Base-by-base conservation (phyloP, 2,329 filamentous ascomycete species). In the Colletotrichum falcatum region DNA sequence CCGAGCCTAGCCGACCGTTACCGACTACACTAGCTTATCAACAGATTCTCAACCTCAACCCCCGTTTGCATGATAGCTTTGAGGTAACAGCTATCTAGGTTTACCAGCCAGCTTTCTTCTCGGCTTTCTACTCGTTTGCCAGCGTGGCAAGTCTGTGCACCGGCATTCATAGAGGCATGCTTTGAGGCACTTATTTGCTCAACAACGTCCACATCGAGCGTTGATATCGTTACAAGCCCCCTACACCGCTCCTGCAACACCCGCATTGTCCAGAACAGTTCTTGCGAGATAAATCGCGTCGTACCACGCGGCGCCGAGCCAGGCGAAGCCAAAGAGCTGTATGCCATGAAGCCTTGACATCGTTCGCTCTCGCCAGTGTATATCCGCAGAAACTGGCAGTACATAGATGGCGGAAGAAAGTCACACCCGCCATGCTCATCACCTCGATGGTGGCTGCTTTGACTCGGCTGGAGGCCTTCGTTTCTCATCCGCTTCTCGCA, bases 231-330 rank as follows among this genome's bases (percentile, higher is more conserved):
- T 30, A 48, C 42, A 53, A 42, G 35, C 12, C 18, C n/a, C 5
- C n/a, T n/a, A 30, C 33, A 18, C 42, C 35, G n/a, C 37, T 49
- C 28, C 23, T 53, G n/a, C 33, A 44, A 28, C 18, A n/a, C 8
- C 12, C 20, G 18, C 18, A 33, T 28, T 12, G 30, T 39, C 18
- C 16, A 20, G 2, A 23, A 20, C 7, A 26, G 44, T n/a, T 16
- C 23, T 18, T 9, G 26, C 14, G 20, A 66, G 37, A 16, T 23
- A 20, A 18, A 26, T 42, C 44, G 11, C 33, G 44, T 53, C 46
- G n/a, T 28, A 33, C 55, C 33, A 65, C 16, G 18, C 20, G 44
- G 49, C 16, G 55, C 37, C 56, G 39, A 49, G 33, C 62, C 51
- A 42, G 44, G 26, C 51, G 26, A 48, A 64, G 33, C 26, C n/a